These are phyloP conservation scores for Podospora pseudoanserina DNA, from an alignment of 495 filamentous ascomycete species.

Conservation along the genomic window DNA sequence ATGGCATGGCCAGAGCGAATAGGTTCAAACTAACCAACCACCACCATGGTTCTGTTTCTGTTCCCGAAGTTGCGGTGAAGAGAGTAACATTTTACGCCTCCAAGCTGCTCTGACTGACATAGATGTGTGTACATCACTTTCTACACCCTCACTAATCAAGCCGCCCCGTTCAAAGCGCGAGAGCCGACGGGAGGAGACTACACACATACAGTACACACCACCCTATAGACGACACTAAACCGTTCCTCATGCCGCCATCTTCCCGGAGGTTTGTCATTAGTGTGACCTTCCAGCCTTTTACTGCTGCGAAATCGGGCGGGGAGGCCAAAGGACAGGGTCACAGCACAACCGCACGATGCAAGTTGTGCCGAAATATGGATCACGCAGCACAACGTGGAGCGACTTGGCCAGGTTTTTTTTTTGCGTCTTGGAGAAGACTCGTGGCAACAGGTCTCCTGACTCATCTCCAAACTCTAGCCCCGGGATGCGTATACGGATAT, in stretches of 20 bases:
- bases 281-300: background rate
- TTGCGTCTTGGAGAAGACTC: background rate
- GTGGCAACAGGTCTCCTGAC: background rate
- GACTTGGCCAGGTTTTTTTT: background rate
- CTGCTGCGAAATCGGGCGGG: background rate
- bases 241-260: background rate
- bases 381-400: background rate
- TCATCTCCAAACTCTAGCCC: background rate
- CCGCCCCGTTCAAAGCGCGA: background rate
- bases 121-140: background rate
- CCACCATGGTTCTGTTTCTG: conserved; percentile 4
- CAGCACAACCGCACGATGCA: background rate
- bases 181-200: background rate
- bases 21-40: background rate
- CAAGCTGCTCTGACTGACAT: background rate
- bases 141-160: background rate
- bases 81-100: conserved; percentile 4
- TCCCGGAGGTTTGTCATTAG: background rate
- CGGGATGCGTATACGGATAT: background rate
- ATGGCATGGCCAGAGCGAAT: conserved; percentile 16
- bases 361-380: background rate
- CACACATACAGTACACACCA: background rate
- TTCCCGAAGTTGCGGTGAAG: conserved; percentile 26
- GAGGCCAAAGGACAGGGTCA: background rate
- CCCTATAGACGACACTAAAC: background rate